These are phyloP conservation scores for Rhamnella rubrinervis DNA, from an alignment of 331 rosid species.

Conservation along the genomic window DNA sequence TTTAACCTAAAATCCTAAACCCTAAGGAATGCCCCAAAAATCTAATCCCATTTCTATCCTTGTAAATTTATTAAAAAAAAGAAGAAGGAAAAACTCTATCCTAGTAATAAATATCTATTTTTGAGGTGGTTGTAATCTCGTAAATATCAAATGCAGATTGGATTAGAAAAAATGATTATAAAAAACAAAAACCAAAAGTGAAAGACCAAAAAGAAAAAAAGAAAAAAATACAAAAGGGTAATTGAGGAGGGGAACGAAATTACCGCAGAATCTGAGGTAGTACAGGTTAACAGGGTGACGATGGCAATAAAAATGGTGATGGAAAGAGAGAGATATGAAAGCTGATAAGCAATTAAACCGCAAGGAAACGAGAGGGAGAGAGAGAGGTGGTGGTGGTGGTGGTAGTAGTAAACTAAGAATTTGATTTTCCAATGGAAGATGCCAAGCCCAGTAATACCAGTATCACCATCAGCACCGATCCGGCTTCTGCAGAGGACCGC, in stretches of 20 bases:
- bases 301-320: background rate
- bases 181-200: background rate
- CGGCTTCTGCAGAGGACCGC: slow-evolving; percentile 23
- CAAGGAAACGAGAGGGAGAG: background rate
- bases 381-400: background rate
- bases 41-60: no score
- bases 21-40: no score
- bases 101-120: no score
- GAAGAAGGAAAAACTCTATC: no score
- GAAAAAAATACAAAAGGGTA: background rate
- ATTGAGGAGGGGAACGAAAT: slow-evolving; percentile 17
- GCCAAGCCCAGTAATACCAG: slow-evolving; percentile 13
- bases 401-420: background rate
- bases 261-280: slow-evolving; percentile 31
- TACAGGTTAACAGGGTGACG: slow-evolving; percentile 9
- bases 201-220: background rate
- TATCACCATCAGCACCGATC: slow-evolving; percentile 11
- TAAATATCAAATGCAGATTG: background rate
- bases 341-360: background rate
- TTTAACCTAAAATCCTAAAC: no score
- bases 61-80: no score
- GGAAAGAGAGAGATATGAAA: background rate
- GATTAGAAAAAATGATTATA: background rate
- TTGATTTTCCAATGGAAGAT: slow-evolving; percentile 20
- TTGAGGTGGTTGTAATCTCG: no score